Percentiles rank a stretch among this genome's conserved stretches.
Evolutionary conservation across 1,139 yeast genomes (phyloP).

Genomic region (Pichia sp.): DNA sequence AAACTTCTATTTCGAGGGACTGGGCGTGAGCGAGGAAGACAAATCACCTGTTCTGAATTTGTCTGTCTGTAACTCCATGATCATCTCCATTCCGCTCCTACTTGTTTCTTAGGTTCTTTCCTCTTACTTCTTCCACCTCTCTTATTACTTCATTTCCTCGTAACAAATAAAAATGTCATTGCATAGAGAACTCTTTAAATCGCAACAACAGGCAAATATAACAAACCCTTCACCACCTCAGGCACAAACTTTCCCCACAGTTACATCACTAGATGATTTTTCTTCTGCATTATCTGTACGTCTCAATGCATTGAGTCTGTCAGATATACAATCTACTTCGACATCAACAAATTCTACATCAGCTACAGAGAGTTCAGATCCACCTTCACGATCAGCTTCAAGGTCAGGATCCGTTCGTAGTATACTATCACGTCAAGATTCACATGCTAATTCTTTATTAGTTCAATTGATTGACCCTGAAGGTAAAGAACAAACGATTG

Average conservation of each 20-base stretch:
- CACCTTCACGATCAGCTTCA: background rate
- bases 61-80: too few species aligned
- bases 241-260: background rate
- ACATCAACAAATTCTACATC: too few species aligned
- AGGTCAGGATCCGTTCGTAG: conserved; percentile 3
- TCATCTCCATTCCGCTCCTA: too few species aligned
- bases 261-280: background rate
- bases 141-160: too few species aligned
- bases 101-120: too few species aligned
- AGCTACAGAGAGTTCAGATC: background rate
- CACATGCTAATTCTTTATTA: conserved; percentile 24
- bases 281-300: background rate
- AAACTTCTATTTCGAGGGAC: too few species aligned
- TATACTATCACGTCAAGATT: conserved; percentile 20
- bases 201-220: background rate
- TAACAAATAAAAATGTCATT: too few species aligned
- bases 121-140: too few species aligned
- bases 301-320: background rate
- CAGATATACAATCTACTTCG: background rate
- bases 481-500: conserved; percentile 6
- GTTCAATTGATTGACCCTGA: conserved; percentile 20
- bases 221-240: background rate
- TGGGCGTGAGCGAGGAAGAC: too few species aligned
- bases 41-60: too few species aligned
- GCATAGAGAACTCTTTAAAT: background rate